Percentiles rank a stretch among this genome's conserved stretches.
Conservation (phyloP, 2,329 filamentous ascomycete species). For the Erysiphe pulchra region DNA sequence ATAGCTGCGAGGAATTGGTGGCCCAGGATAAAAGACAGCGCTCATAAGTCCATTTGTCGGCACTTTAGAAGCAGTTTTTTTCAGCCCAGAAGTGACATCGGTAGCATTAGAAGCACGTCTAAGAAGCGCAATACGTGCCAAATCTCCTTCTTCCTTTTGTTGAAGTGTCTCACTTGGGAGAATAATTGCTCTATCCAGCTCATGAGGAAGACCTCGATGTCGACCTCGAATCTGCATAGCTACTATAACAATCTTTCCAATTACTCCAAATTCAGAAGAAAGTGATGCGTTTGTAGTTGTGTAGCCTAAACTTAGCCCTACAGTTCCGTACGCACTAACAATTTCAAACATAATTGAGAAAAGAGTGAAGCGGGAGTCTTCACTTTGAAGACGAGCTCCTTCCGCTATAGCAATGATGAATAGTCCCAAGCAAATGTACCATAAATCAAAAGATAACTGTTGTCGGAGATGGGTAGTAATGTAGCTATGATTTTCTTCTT, state of each 20-base stretch:
- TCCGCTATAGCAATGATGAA: constrained; percentile 86
- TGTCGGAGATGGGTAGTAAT: constrained; percentile 76
- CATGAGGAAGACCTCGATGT: constrained; percentile 42
- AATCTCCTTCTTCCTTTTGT: constrained; percentile 27
- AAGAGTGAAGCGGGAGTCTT: constrained; percentile 33
- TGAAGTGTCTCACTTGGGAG: constrained; percentile 39
- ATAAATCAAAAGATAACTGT: constrained; percentile 89
- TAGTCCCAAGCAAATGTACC: constrained; percentile 84
- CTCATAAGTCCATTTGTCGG: constrained; percentile 6
- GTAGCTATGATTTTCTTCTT: constrained; percentile 44
- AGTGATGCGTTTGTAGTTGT: constrained; percentile 52
- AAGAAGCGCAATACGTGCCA: constrained; percentile 1
- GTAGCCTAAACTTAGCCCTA: constrained; percentile 74
- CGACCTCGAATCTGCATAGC: constrained; percentile 45
- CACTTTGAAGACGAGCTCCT: constrained; percentile 37
- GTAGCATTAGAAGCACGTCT: constrained; percentile 5
- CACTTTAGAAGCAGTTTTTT: constrained; percentile 2
- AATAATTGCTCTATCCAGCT: constrained; percentile 42
- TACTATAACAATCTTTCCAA: constrained; percentile 36
- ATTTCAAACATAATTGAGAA: constrained; percentile 61
- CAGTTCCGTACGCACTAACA: constrained; percentile 79
- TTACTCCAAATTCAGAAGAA: constrained; percentile 49
- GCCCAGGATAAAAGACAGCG: constrained; percentile 12
- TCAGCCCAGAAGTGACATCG: background rate
- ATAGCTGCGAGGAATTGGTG: constrained; percentile 10